phyloP scores from a whole-genome alignment of 2,329 filamentous ascomycete genomes.

The Penicillium sp. region DNA sequence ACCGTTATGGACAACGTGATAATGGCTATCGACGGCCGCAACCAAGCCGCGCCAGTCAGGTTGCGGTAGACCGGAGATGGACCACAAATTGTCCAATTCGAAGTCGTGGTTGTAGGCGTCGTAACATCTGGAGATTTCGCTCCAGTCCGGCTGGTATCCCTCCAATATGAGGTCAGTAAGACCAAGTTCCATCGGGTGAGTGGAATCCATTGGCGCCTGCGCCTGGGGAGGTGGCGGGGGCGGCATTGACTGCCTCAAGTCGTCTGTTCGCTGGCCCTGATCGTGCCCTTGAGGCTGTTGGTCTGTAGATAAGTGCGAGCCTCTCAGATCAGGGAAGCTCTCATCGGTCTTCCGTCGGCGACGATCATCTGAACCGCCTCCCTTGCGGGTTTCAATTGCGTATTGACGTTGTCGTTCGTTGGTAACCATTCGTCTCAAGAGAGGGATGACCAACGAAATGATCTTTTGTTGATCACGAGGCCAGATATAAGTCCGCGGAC shows the following conservation, averaged over 20 bases:
- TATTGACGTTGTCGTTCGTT: constrained; percentile 57
- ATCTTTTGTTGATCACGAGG: constrained; percentile 53
- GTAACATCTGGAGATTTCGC: constrained; percentile 34
- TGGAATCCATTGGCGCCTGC: constrained; percentile 24
- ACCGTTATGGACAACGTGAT: constrained; percentile 38
- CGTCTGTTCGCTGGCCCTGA: constrained; percentile 25
- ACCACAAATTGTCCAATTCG: constrained; percentile 40
- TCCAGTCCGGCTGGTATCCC: constrained; percentile 37
- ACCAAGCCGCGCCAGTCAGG: constrained; percentile 42
- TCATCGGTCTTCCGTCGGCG: constrained; percentile 36
- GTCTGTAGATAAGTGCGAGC: constrained; percentile 24
- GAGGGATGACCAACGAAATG: constrained; percentile 53
- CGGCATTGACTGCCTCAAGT: constrained; percentile 18
- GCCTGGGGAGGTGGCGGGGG: constrained; percentile 21
- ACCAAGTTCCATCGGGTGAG: constrained; percentile 27
- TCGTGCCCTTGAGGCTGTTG: constrained; percentile 31
- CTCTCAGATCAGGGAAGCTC: constrained; percentile 26
- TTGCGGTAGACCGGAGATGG: constrained; percentile 39
- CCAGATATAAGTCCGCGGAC: constrained; percentile 46
- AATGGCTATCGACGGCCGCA: constrained; percentile 44
- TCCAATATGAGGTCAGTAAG: constrained; percentile 36
- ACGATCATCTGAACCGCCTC: constrained; percentile 38
- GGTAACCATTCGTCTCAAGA: constrained; percentile 55
- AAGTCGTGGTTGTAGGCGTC: constrained; percentile 38
- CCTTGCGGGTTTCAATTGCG: constrained; percentile 53